A percentile compares a stretch with the other conserved stretches of the same genome.
These are phyloP conservation scores for Anthostomella pinea DNA, from an alignment of 2,329 filamentous ascomycete genomes.

Conservation along the genomic window DNA sequence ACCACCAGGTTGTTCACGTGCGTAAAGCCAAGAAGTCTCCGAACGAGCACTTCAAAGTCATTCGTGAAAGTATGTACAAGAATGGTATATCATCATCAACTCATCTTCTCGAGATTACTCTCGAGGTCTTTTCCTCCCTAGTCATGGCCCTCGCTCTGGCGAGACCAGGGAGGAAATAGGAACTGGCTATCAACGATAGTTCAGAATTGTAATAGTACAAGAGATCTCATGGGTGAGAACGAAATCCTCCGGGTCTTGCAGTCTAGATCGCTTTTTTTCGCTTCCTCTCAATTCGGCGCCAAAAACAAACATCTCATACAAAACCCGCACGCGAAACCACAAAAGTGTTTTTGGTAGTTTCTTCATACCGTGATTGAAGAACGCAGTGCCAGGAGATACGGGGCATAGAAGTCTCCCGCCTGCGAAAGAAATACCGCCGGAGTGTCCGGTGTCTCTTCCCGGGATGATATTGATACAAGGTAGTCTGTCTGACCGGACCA, in stretches of 20 bases:
- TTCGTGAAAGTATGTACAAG: conserved; percentile 23
- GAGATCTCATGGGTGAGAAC: conserved; percentile 1
- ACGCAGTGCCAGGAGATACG: neutral
- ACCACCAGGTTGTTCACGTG: too few species aligned
- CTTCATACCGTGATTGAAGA: neutral
- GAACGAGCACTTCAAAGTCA: too few species aligned
- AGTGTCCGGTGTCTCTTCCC: conserved; percentile 1
- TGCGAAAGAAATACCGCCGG: neutral
- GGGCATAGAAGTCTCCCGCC: neutral
- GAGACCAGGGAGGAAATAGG: conserved; percentile 14
- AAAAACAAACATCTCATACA: conserved; percentile 2
- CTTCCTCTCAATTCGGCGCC: conserved; percentile 3
- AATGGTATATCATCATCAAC: conserved; percentile 17
- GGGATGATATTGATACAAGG: conserved; percentile 22
- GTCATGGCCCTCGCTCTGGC: conserved; percentile 9
- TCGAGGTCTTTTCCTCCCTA: conserved; percentile 4
- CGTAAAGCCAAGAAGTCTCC: too few species aligned
- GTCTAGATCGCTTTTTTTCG: conserved; percentile 10
- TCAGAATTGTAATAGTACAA: conserved; percentile 28
- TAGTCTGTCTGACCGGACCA: neutral
- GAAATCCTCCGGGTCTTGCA: conserved; percentile 17
- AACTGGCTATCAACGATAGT: conserved; percentile 26
- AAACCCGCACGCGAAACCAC: too few species aligned
- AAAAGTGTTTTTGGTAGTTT: conserved; percentile 1
- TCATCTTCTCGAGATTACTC: conserved; percentile 3